These are phyloP conservation scores for Eucalyptus victrix DNA, from an alignment of 345 rosid genomes.

Conservation along the genomic window DNA sequence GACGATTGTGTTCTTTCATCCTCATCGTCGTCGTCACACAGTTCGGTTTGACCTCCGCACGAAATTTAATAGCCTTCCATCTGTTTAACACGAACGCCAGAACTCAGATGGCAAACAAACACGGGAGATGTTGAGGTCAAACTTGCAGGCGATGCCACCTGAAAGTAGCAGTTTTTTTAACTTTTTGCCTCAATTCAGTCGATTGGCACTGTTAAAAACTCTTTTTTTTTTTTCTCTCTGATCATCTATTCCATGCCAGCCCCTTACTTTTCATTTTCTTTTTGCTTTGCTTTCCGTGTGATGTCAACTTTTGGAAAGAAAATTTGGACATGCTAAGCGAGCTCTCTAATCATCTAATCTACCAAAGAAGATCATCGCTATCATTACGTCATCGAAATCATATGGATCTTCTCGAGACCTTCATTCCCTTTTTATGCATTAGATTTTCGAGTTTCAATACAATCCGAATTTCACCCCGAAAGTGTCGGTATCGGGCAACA, in stretches of 20 bases:
- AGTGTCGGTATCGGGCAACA: not conserved
- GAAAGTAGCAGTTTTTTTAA: not conserved
- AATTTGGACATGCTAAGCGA: not conserved
- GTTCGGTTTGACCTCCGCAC: not conserved
- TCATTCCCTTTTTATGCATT: not conserved
- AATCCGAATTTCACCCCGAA: not conserved
- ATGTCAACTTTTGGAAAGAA: not conserved
- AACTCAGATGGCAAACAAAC: not conserved
- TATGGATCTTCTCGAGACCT: not conserved
- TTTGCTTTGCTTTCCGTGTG: not conserved
- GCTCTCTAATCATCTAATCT: not conserved
- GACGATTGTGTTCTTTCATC: not conserved
- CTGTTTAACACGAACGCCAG: not conserved
- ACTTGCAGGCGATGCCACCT: not conserved
- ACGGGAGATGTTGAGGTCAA: not conserved
- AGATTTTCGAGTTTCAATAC: not conserved
- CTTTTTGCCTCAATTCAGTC: not conserved
- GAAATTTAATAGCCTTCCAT: not conserved
- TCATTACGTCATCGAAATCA: not conserved
- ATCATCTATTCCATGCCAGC: not conserved
- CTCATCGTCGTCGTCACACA: not conserved
- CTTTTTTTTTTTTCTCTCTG: fast-evolving
- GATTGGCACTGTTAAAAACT: not conserved
- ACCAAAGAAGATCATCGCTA: not conserved
- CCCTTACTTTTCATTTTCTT: not conserved